phyloP scores from a whole-genome alignment of 352 stramenopile species.

The Globisporangium rhizosaccharum region DNA sequence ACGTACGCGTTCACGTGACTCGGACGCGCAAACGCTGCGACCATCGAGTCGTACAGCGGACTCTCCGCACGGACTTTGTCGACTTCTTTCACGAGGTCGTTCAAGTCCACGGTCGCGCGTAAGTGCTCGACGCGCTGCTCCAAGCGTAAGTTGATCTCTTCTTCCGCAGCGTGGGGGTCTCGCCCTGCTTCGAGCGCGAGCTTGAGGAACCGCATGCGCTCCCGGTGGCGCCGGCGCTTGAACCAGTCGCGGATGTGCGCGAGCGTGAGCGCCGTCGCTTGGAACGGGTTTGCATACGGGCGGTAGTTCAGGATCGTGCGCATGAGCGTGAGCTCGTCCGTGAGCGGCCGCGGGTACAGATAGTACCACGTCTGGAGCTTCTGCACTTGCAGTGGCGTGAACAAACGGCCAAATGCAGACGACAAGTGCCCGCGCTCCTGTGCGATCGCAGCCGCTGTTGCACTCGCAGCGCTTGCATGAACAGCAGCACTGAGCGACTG shows the following conservation, averaged over 20 bases:
- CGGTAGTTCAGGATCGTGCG: conserved; percentile 79
- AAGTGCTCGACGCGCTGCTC: conserved; percentile 75
- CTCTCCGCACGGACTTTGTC: conserved; percentile 64
- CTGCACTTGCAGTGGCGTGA: conserved; percentile 62
- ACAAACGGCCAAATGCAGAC: conserved; percentile 44
- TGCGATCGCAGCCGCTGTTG: conserved; percentile 63
- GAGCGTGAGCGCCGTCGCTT: conserved; percentile 51
- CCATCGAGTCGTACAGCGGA: conserved; percentile 60
- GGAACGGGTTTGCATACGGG: conserved; percentile 66
- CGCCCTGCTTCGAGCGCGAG: conserved; percentile 59
- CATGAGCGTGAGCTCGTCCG: conserved; percentile 82
- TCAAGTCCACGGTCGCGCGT: conserved; percentile 56
- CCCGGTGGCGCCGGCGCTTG: conserved; percentile 73
- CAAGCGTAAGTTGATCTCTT: conserved; percentile 73
- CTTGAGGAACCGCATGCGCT: conserved; percentile 75
- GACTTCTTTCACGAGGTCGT: conserved; percentile 77
- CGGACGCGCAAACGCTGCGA: conserved; percentile 51
- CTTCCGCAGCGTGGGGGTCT: conserved; percentile 52
- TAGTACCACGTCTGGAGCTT: conserved; percentile 87
- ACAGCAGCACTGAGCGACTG: conserved; percentile 49
- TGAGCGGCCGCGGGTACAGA: conserved; percentile 65
- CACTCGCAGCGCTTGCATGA: conserved; percentile 53
- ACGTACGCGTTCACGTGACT: conserved; percentile 57
- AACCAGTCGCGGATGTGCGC: conserved; percentile 82
- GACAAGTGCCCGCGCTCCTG: conserved; percentile 59